Conservation (phyloP, 2,329 filamentous ascomycete species). For the Fusarium brevicatenulatum region DNA sequence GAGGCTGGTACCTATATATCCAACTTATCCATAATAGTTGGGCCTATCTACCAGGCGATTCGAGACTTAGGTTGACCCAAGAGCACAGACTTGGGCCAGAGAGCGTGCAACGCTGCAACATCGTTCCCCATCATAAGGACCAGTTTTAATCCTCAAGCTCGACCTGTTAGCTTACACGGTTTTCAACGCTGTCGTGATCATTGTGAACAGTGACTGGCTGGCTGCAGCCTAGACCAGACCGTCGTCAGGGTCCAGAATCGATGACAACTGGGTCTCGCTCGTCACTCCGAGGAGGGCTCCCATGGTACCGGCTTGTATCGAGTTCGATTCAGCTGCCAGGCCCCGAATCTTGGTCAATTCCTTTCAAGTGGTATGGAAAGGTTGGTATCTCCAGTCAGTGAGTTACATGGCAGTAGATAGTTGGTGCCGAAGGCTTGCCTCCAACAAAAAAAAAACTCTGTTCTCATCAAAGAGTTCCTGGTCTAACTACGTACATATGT, state of each 20-base stretch:
- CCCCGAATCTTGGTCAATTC: not conserved
- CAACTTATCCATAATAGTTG: not conserved
- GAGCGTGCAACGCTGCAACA: not conserved
- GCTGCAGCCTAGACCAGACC: slow-evolving; percentile 5
- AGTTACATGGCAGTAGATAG: not conserved
- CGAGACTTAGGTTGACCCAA: slow-evolving; percentile 5
- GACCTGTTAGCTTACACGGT: slow-evolving; percentile 35
- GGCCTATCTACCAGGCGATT: not conserved
- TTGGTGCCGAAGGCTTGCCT: not conserved
- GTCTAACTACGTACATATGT: not conserved
- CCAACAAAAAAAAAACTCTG: too few species aligned
- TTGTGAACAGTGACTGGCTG: slow-evolving; percentile 5
- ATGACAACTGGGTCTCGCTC: not conserved
- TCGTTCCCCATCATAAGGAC: slow-evolving; percentile 3
- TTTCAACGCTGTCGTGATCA: slow-evolving; percentile 8
- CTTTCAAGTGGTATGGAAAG: not conserved
- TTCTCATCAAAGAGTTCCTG: slow-evolving; percentile 2
- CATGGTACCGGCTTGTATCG: slow-evolving; percentile 3
- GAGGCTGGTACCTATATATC: slow-evolving; percentile 8
- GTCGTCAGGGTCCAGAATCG: slow-evolving; percentile 3
- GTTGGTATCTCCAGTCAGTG: not conserved
- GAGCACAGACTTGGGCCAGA: slow-evolving; percentile 14
- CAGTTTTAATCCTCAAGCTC: slow-evolving; percentile 4
- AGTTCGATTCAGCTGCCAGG: slow-evolving; percentile 1
- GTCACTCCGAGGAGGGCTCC: not conserved